Evolutionary conservation across 1,139 yeast species (phyloP), one percentile per base, ranked within the genome.

Genomic region (Candida neerlandica): DNA sequence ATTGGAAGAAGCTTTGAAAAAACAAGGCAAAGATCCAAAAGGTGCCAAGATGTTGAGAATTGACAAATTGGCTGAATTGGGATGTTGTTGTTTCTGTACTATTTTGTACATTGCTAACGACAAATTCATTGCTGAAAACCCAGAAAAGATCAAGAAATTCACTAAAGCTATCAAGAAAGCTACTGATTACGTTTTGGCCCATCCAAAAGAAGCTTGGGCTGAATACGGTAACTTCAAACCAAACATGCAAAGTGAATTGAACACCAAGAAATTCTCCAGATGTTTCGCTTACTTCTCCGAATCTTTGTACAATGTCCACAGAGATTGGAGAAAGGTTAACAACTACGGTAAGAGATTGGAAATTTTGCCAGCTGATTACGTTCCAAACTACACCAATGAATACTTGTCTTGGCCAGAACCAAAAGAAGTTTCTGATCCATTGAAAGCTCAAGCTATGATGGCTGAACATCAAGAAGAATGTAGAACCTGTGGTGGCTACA

Each of bases 41-140:
- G 83, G 78, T 45, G 84, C 80, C 49, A 74, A 77, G 57, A 79
- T 80, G 84, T 66, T 80, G 58, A 72, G 84, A 64, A 80, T 80
- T 57, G 85, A 80, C 59, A 71, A 75, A 57, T 70, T 80, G 59
- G 85, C 85, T 39, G 81, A 80, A 56, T 70, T 80, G 54, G 84
- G 84, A 11, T 80, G 85, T 62, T 80, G 85, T 61, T 80, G 85
- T 57, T 80, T 80, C 77, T 80, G 84, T 58, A 77, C 84, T 40
- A 76, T 80, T 54, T 69, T 80, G 61, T 80, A 78, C 71, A 80
- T 80, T 59, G 74, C 73, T 58, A 80, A 80, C 59, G 85, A 80
- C 58, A 64, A 70, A 44, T 80, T 79, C 58, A 69, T 80, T 59
- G 69, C 67, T n/a, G 67, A 63, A 45, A 76, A 80, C 62, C 79